Evolutionary conservation across 2,329 filamentous ascomycete genomes (phyloP).

Genomic region (Trichoderma aggressivum): DNA sequence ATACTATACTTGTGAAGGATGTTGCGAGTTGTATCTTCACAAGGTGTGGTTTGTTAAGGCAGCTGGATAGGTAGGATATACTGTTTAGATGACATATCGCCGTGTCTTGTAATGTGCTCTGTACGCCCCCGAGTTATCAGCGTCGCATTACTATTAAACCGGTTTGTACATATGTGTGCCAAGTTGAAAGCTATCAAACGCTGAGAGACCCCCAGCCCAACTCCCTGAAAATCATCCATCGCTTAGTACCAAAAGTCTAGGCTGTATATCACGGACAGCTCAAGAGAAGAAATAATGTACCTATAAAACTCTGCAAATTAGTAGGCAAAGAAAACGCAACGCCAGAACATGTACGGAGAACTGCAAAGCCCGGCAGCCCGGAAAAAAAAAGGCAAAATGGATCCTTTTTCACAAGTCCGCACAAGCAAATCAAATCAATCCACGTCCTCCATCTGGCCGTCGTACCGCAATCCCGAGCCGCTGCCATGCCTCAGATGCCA

Average conservation of each 20-base stretch:
- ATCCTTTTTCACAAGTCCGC: neutral
- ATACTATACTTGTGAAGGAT: neutral
- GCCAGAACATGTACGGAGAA: neutral
- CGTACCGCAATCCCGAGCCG: neutral
- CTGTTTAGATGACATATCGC: neutral
- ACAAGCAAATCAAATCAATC: neutral
- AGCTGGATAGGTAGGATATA: neutral
- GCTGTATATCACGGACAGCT: neutral
- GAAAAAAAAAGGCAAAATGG: neutral
- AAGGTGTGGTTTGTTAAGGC: neutral
- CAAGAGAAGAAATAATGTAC: neutral
- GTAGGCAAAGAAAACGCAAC: neutral
- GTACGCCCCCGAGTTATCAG: neutral
- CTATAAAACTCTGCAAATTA: neutral
- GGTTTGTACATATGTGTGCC: neutral
- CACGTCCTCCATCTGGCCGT: neutral
- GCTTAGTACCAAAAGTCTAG: neutral
- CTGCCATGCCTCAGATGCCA: slow-evolving; percentile 28
- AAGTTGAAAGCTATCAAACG: neutral
- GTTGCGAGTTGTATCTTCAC: neutral
- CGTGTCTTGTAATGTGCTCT: neutral
- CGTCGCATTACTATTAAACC: neutral
- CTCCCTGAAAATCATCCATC: neutral
- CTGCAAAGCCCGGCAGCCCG: neutral
- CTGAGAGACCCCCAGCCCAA: neutral